Percentiles rank a stretch among this genome's conserved stretches.
Evolutionary conservation across 2,329 filamentous ascomycete genomes (phyloP).

Genomic region (Neobulgaria alba): DNA sequence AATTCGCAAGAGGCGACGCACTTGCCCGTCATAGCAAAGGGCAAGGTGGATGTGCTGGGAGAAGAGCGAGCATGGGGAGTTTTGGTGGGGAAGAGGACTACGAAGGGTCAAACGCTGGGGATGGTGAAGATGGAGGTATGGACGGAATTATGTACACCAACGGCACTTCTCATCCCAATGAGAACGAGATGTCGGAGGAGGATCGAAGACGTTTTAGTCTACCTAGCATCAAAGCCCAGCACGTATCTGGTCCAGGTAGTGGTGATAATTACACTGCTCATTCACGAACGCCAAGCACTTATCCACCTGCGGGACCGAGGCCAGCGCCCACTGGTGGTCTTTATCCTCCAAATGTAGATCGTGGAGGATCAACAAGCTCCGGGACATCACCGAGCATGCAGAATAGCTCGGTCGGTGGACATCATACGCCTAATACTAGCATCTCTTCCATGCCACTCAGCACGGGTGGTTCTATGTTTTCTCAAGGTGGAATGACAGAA

Average conservation of each 20-base stretch:
- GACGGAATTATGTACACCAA: slow-evolving; percentile 43
- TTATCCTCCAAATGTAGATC: slow-evolving; percentile 53
- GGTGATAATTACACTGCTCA: slow-evolving; percentile 40
- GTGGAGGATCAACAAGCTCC: slow-evolving; percentile 39
- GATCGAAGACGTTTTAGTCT: slow-evolving; percentile 58
- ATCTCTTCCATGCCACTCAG: slow-evolving; percentile 40
- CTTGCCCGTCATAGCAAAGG: slow-evolving; percentile 93
- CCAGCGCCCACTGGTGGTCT: slow-evolving; percentile 43
- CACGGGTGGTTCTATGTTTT: slow-evolving; percentile 49
- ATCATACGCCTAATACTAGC: slow-evolving; percentile 41
- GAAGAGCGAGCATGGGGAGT: slow-evolving; percentile 75
- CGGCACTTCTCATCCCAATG: slow-evolving; percentile 42
- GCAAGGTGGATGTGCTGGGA: slow-evolving; percentile 86
- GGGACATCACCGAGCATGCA: slow-evolving; percentile 43
- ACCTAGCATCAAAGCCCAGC: slow-evolving; percentile 66
- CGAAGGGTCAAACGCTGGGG: slow-evolving; percentile 43
- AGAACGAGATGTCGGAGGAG: slow-evolving; percentile 51
- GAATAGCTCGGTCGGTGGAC: slow-evolving; percentile 24
- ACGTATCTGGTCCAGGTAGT: slow-evolving; percentile 42
- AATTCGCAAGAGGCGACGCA: slow-evolving; percentile 92
- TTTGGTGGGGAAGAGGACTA: slow-evolving; percentile 74
- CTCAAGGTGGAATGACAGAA: slow-evolving; percentile 68
- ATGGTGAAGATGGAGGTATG: slow-evolving; percentile 49
- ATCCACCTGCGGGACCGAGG: slow-evolving; percentile 58
- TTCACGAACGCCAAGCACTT: slow-evolving; percentile 64